A percentile compares a stretch with the other conserved stretches of the same genome.
Conservation (phyloP, 2,329 filamentous ascomycete genomes). For the Botrytis paeoniae region DNA sequence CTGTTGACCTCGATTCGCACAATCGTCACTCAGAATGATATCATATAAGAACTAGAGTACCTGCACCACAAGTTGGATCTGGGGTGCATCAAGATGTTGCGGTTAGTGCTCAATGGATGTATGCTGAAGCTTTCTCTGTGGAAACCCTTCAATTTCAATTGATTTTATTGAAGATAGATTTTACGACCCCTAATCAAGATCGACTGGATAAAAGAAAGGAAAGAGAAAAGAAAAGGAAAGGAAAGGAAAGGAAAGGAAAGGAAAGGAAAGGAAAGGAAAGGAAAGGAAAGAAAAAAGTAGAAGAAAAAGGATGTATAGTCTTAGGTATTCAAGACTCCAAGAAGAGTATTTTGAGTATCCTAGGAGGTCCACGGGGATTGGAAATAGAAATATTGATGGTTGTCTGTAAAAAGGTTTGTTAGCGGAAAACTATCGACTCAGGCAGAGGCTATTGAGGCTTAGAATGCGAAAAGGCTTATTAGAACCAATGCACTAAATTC, state of each 20-base stretch:
- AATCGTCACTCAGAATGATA: not conserved
- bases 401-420: not conserved
- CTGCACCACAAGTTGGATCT: not conserved
- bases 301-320: not conserved
- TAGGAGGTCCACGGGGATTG: not conserved
- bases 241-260: not conserved
- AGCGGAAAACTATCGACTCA: not conserved
- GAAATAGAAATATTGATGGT: not conserved
- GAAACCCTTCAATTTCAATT: not conserved
- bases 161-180: not conserved
- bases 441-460: not conserved
- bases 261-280: not conserved
- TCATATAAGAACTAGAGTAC: not conserved
- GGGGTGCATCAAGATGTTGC: not conserved
- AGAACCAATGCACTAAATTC: not conserved
- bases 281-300: not conserved
- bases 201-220: not conserved
- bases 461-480: not conserved
- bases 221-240: not conserved
- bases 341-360: not conserved
- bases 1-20: not conserved
- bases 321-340: not conserved
- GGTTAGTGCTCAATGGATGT: not conserved
- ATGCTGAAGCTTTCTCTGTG: not conserved
- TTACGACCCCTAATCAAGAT: not conserved